Conservation (phyloP, 495 filamentous ascomycete species). For the Lasiosphaeria hispida region DNA sequence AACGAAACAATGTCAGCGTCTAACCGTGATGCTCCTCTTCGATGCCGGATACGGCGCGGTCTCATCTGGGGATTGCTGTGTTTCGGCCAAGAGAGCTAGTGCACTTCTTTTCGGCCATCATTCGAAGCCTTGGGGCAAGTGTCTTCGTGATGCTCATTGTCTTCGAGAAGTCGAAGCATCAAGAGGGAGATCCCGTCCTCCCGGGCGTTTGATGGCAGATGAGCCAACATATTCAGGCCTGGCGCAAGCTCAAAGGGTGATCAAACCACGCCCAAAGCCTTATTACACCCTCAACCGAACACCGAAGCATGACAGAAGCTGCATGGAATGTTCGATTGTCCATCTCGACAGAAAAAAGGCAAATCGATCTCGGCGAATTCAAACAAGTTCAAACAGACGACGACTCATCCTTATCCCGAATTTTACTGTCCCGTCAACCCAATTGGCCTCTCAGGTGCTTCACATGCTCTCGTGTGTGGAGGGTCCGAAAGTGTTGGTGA, state of each 20-base stretch:
- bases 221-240: background rate
- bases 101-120: background rate
- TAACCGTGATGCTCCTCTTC: background rate
- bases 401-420: too few relatives aligned
- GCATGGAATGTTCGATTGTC: conserved; percentile 7
- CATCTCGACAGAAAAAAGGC: background rate
- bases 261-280: conserved; percentile 5
- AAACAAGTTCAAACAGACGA: background rate
- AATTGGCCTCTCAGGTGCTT: too few relatives aligned
- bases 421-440: too few relatives aligned
- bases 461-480: too few relatives aligned
- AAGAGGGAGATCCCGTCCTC: background rate
- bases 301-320: conserved; percentile 1
- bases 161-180: background rate
- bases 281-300: background rate
- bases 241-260: background rate
- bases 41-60: background rate
- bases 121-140: too few relatives aligned
- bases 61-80: background rate
- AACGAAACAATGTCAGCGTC: too few relatives aligned
- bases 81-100: conserved; percentile 1
- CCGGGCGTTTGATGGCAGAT: background rate
- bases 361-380: background rate
- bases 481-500: too few relatives aligned
- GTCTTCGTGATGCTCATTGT: too few relatives aligned